Conservation (phyloP, 176 grass and related monocot genomes). For the barley (Hordeum vulgare) region MorexV3_pseudomolecules_assembly NC_058520.1:188080410-188080909, state of each 20-base stretch:
- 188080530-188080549: not conserved
- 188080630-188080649: not conserved
- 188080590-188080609: not conserved
- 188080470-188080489: no score
- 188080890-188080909: not conserved
- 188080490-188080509: slow-evolving; percentile 1
- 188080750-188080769: not conserved
- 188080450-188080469: no score
- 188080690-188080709: not conserved
- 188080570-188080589: not conserved
- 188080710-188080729: not conserved
- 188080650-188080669: not conserved
- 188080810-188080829: not conserved
- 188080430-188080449: no score
- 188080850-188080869: not conserved
- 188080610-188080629: not conserved
- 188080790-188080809: not conserved
- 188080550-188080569: not conserved
- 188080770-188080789: not conserved
- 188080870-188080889: not conserved
- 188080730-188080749: not conserved
- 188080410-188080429: no score
- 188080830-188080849: not conserved
- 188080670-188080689: not conserved
- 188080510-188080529: not conserved